A percentile compares a stretch with the other conserved stretches of the same genome.
These are phyloP conservation scores for Jaapia argillacea DNA, from an alignment of 768 basidiomycete species.

Conservation along the genomic window DNA sequence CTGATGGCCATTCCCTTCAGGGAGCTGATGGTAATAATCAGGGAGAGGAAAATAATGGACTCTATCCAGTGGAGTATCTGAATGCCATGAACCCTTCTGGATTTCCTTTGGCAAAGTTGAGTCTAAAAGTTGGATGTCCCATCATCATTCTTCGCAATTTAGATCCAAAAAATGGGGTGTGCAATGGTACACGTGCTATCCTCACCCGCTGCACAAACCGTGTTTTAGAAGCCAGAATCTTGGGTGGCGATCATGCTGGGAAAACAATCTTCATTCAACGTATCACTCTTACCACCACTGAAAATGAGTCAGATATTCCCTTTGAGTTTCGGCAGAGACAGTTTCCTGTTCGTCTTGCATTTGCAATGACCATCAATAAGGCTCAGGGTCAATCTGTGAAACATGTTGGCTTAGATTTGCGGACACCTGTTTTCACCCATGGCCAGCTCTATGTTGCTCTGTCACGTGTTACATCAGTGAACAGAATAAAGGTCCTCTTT, in stretches of 20 bases:
- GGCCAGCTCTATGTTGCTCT: conserved; percentile 36
- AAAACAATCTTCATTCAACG: conserved; percentile 28
- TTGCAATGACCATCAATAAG: conserved; percentile 41
- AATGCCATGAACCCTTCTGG: conserved; percentile 25
- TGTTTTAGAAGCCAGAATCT: conserved; percentile 23
- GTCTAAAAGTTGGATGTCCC: conserved; percentile 20
- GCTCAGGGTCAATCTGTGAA: conserved; percentile 36
- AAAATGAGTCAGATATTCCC: conserved; percentile 11
- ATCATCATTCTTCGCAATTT: conserved; percentile 37
- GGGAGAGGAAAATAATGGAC: no score
- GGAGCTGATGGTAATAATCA: no score
- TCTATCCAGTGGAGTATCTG: conserved; percentile 27
- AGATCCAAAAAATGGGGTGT: conserved; percentile 20
- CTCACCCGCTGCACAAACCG: conserved; percentile 14
- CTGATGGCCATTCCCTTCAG: no score
- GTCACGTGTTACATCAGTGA: conserved; percentile 22
- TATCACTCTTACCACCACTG: conserved; percentile 22
- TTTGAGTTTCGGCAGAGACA: conserved; percentile 24
- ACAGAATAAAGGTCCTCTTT: conserved; percentile 18
- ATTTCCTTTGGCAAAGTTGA: conserved; percentile 26
- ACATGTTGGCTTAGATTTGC: conserved; percentile 30
- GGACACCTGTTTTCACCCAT: conserved; percentile 27
- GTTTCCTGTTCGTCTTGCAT: conserved; percentile 33
- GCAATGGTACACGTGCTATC: conserved; percentile 26
- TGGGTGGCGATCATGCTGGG: conserved; percentile 27